phyloP scores from a whole-genome alignment of 305 asterid species.

The Fraxinus baroniana region DNA sequence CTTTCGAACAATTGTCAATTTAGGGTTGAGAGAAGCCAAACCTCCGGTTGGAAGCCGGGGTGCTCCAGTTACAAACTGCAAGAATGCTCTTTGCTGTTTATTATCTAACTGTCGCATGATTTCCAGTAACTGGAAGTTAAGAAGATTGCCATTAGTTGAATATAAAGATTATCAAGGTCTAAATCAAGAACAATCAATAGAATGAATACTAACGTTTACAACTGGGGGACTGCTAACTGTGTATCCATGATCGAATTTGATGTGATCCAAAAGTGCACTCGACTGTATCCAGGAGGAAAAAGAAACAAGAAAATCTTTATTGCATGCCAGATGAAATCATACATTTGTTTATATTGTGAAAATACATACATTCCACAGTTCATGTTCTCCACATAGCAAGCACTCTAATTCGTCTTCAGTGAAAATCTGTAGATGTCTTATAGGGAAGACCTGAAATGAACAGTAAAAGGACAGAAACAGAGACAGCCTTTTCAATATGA shows the following conservation, averaged over 20 bases:
- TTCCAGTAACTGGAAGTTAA: slow-evolving; percentile 61
- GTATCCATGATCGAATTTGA: slow-evolving; percentile 98
- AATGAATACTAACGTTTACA: slow-evolving; percentile 50
- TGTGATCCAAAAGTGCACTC: slow-evolving; percentile 72
- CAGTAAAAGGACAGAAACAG: background rate
- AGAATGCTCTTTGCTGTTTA: slow-evolving; percentile 80
- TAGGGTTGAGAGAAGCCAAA: slow-evolving; percentile 89
- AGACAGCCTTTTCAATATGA: background rate
- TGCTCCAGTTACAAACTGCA: slow-evolving; percentile 97
- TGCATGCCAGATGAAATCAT: slow-evolving; percentile 10
- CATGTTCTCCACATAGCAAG: slow-evolving; percentile 83
- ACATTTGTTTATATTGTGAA: background rate
- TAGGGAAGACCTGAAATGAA: slow-evolving; percentile 73
- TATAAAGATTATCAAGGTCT: background rate
- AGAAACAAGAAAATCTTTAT: slow-evolving; percentile 5
- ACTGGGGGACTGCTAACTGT: slow-evolving; percentile 85
- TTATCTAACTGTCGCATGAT: slow-evolving; percentile 75
- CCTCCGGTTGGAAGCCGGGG: slow-evolving; percentile 96
- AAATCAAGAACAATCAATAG: slow-evolving; percentile 8
- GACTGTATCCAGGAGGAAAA: slow-evolving; percentile 48
- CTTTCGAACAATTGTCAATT: slow-evolving; percentile 91
- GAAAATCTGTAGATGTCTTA: slow-evolving; percentile 73
- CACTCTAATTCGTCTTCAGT: slow-evolving; percentile 84
- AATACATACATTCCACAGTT: slow-evolving; percentile 67
- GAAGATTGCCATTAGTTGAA: background rate